phyloP scores from a whole-genome alignment of 176 grass and related monocot species.

The Areca catechu region DNA sequence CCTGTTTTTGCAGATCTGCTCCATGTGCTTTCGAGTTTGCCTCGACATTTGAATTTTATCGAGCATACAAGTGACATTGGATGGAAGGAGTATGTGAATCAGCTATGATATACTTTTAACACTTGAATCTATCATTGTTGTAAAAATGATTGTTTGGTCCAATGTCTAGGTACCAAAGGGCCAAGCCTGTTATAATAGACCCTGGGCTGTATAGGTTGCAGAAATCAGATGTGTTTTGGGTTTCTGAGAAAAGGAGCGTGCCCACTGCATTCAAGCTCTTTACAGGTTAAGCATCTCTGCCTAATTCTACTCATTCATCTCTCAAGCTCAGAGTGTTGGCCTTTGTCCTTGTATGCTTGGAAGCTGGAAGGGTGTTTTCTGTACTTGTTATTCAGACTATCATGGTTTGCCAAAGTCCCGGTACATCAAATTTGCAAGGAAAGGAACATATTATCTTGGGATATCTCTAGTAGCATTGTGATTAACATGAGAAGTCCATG shows the following conservation, averaged over 20 bases:
- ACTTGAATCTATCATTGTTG: not conserved
- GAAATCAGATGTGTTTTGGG: constrained; percentile 17
- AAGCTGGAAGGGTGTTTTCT: too few relatives aligned
- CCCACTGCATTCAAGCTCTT: constrained; percentile 21
- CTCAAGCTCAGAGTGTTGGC: too few relatives aligned
- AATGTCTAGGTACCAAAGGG: constrained; percentile 10
- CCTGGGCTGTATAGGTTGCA: constrained; percentile 14
- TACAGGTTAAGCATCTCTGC: constrained; percentile 3
- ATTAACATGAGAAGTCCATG: too few relatives aligned
- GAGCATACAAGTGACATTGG: constrained; percentile 17
- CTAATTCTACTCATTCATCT: not conserved
- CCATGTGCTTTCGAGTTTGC: constrained; percentile 10
- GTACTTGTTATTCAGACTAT: too few relatives aligned
- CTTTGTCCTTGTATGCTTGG: too few relatives aligned
- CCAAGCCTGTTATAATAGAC: constrained; percentile 18
- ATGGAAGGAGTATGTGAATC: constrained; percentile 14
- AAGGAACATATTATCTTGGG: too few relatives aligned
- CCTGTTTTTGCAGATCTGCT: constrained; percentile 2
- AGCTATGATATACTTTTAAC: not conserved
- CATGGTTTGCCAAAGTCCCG: too few relatives aligned
- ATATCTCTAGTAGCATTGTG: too few relatives aligned
- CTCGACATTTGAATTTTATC: constrained; percentile 17
- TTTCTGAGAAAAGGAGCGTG: constrained; percentile 11
- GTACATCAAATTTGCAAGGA: too few relatives aligned
- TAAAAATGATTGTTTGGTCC: not conserved